Conservation (phyloP, 2,329 filamentous ascomycete species). For the Xylaria digitata region DNA sequence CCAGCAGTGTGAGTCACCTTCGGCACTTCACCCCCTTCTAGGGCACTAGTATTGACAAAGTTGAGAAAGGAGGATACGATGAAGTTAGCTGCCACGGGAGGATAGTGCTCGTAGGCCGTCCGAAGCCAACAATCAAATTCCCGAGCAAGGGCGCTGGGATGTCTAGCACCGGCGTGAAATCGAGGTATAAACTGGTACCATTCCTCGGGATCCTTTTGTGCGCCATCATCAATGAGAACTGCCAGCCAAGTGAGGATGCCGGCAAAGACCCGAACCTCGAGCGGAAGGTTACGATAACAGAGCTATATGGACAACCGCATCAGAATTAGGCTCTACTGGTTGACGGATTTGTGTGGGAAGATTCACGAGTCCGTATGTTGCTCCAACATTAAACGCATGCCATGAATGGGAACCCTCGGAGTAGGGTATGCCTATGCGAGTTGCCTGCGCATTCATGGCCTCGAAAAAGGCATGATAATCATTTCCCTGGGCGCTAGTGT, state of each 20-base stretch:
- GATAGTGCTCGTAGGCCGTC: conserved; percentile 38
- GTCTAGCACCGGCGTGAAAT: conserved; percentile 37
- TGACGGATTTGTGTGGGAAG: not conserved
- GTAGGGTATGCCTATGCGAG: conserved; percentile 23
- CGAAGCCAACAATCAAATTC: conserved; percentile 41
- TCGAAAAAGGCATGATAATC: conserved; percentile 9
- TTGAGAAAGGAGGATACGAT: conserved; percentile 44
- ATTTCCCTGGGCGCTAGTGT: conserved; percentile 3
- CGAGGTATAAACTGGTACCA: conserved; percentile 43
- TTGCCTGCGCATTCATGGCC: conserved; percentile 21
- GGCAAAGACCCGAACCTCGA: conserved; percentile 47
- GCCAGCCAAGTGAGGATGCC: conserved; percentile 50
- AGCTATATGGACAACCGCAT: not conserved
- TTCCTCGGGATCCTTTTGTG: conserved; percentile 34
- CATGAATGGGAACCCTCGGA: conserved; percentile 23
- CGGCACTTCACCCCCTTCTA: conserved; percentile 42
- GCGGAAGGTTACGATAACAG: conserved; percentile 29
- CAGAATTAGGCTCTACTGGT: not conserved
- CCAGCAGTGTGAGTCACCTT: conserved; percentile 34
- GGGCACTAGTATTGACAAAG: conserved; percentile 44
- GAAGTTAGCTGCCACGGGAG: conserved; percentile 43
- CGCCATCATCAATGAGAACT: conserved; percentile 47
- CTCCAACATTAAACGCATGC: conserved; percentile 13
- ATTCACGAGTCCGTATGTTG: conserved; percentile 23
- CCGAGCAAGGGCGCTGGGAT: conserved; percentile 39